These are phyloP conservation scores for Neospora caninum DNA, from an alignment of 169 alveolate species.

Conservation along the genomic window DNA sequence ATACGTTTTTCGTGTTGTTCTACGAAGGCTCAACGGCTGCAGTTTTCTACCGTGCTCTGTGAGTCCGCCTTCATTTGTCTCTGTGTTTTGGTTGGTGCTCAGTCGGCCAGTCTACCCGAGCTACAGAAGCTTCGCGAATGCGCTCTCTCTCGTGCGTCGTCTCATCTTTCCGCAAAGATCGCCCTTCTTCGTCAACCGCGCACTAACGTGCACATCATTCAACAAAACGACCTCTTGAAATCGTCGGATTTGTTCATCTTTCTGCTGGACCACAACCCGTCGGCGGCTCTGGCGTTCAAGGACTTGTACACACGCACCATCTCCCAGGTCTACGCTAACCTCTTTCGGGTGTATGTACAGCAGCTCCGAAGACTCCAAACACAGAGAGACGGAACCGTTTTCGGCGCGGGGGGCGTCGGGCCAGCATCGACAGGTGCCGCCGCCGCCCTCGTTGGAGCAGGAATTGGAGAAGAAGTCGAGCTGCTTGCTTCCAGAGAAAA, in stretches of 20 bases:
- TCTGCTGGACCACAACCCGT: constrained; percentile 38
- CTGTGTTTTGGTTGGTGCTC: not conserved
- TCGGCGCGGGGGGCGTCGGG: constrained; percentile 1
- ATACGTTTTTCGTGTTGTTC: not conserved
- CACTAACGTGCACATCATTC: constrained; percentile 34
- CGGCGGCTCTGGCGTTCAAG: constrained; percentile 39
- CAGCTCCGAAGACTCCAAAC: constrained; percentile 21
- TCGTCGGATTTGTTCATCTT: constrained; percentile 11
- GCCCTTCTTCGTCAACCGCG: constrained; percentile 43
- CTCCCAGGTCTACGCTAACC: constrained; percentile 33
- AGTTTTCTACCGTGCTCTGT: not conserved
- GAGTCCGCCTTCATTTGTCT: not conserved
- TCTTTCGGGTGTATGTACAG: constrained; percentile 36
- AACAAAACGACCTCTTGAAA: constrained; percentile 30
- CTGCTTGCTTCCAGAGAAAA: not conserved
- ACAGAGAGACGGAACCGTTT: not conserved
- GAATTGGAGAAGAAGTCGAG: constrained; percentile 2
- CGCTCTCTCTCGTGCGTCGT: not conserved
- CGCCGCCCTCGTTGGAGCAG: not conserved
- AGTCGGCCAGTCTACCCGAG: not conserved
- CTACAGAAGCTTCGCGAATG: not conserved
- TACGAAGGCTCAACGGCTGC: not conserved
- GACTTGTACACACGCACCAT: constrained; percentile 44
- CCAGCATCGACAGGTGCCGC: not conserved
- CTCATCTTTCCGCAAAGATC: not conserved